Percentiles rank a stretch among this genome's conserved stretches.
Evolutionary conservation across 179 eudicot genomes (phyloP).

Genomic region (Sideroxylon spinosum): DNA sequence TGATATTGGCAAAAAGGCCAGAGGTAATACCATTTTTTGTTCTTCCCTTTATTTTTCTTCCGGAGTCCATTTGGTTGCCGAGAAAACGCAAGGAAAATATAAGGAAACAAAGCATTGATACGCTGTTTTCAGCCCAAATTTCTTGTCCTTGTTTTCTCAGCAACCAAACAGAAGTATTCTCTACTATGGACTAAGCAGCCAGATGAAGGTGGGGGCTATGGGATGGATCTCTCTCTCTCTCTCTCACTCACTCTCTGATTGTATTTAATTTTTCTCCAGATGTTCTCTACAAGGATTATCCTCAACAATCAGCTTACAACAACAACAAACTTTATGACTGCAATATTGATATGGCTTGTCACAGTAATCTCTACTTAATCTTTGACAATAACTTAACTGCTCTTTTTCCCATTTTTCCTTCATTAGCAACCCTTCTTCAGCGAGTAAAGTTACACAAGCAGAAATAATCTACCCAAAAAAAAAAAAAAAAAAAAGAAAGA

Average conservation of each 20-base stretch:
- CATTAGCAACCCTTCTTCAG: neutral
- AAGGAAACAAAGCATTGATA: neutral
- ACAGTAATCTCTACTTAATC: conserved; percentile 10
- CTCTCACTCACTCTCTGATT: neutral
- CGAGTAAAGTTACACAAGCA: too few species aligned
- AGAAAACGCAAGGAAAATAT: neutral
- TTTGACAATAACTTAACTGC: neutral
- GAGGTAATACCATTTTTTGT: conserved; percentile 14
- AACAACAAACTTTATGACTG: neutral
- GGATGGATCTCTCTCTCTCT: neutral
- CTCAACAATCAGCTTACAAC: conserved; percentile 1
- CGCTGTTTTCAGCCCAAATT: neutral
- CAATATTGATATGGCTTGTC: conserved; percentile 10
- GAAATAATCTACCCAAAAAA: too few species aligned
- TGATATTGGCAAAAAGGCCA: conserved; percentile 16
- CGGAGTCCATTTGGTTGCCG: conserved; percentile 4
- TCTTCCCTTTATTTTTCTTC: neutral
- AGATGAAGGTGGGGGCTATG: neutral
- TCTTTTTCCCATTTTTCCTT: neutral
- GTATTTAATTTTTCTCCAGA: conserved; percentile 7
- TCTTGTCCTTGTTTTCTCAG: neutral
- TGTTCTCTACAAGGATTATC: conserved; percentile 16
- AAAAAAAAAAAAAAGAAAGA: too few species aligned
- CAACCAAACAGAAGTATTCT: neutral
- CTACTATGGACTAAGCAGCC: neutral